These are phyloP conservation scores for Anthoceros angustus DNA, from an alignment of 225 moss, liverwort and hornwort species.

Conservation along the genomic window DNA sequence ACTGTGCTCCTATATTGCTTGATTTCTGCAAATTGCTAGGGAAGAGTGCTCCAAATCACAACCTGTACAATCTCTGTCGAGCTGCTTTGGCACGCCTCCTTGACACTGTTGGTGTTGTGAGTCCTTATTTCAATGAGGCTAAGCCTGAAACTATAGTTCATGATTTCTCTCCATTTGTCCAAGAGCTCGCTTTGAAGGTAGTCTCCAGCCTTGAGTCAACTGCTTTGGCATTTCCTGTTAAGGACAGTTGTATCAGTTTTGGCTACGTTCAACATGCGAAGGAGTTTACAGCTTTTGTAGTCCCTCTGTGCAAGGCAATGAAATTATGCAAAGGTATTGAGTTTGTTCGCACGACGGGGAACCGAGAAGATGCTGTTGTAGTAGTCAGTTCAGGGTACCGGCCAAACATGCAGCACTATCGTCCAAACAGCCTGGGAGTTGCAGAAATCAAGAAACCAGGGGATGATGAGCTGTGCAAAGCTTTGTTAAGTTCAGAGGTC, in stretches of 20 bases:
- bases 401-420: not conserved
- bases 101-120: constrained; percentile 75
- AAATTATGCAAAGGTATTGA: constrained; percentile 73
- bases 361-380: constrained; percentile 36
- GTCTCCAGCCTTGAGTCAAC: constrained; percentile 43
- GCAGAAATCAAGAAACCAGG: constrained; percentile 26
- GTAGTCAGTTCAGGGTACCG: constrained; percentile 17
- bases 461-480: constrained; percentile 1
- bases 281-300: constrained; percentile 92
- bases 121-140: constrained; percentile 75
- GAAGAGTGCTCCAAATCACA: constrained; percentile 77
- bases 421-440: constrained; percentile 4
- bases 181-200: constrained; percentile 72
- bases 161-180: constrained; percentile 90
- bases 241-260: constrained; percentile 40
- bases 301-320: constrained; percentile 98
- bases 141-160: constrained; percentile 92
- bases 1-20: constrained; percentile 82
- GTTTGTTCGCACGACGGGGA: too few relatives aligned
- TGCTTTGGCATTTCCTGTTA: constrained; percentile 33
- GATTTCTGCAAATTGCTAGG: constrained; percentile 91
- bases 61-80: constrained; percentile 63
- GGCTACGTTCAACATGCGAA: constrained; percentile 79
- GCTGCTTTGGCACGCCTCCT: constrained; percentile 88
- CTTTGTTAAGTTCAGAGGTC: constrained; percentile 44